These are phyloP conservation scores for Cystobasidium pallidum DNA, from an alignment of 1,284 basidiomycete species.

Conservation along the genomic window DNA sequence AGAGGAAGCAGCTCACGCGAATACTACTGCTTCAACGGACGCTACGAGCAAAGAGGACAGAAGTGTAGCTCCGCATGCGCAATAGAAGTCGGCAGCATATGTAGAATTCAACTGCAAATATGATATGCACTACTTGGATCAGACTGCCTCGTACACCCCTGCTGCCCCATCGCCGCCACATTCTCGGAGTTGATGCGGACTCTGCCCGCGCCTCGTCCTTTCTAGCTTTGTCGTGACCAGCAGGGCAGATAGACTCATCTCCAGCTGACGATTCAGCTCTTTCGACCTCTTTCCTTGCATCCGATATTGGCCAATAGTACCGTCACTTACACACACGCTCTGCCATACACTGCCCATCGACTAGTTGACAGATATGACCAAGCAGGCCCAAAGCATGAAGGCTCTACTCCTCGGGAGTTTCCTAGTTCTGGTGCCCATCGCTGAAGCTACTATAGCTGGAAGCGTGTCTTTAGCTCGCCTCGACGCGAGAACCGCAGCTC, in stretches of 20 bases:
- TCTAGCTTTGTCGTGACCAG: too few relatives aligned
- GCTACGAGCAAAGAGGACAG: conserved; percentile 34
- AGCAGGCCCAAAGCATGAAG: neutral
- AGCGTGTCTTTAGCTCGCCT: neutral
- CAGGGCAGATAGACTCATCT: neutral
- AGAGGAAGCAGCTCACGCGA: conserved; percentile 36
- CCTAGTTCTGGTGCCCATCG: neutral
- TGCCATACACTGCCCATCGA: too few relatives aligned
- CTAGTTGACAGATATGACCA: neutral
- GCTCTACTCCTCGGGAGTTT: neutral
- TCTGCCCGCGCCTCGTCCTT: neutral
- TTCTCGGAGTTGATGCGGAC: neutral
- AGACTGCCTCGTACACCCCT: neutral
- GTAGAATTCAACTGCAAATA: too few relatives aligned
- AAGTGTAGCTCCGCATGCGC: conserved; percentile 29
- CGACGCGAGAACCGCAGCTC: neutral
- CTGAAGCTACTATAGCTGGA: neutral
- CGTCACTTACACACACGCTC: too few relatives aligned
- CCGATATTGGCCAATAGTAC: too few relatives aligned
- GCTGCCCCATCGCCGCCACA: neutral
- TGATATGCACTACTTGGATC: neutral
- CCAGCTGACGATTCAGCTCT: neutral
- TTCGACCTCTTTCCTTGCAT: neutral
- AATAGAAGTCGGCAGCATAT: neutral
- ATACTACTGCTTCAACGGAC: conserved; percentile 28